Evolutionary conservation across 83 land plant species (phyloP).

Genomic region (Picea engelmannii): DNA sequence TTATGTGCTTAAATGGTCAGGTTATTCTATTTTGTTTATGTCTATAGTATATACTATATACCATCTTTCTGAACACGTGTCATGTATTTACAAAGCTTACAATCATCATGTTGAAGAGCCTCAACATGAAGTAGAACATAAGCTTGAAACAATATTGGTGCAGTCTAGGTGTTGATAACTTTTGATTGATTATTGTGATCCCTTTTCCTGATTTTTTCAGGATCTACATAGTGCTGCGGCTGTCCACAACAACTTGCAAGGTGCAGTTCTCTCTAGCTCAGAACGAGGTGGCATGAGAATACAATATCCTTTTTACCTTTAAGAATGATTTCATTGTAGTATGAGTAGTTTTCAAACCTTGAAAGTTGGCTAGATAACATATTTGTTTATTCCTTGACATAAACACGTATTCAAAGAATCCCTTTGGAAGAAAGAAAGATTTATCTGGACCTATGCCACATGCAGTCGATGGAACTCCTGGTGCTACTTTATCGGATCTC

Average conservation of each 20-base stretch:
- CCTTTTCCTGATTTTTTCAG: slow-evolving; percentile 37
- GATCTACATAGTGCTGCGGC: slow-evolving; percentile 87
- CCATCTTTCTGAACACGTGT: background rate
- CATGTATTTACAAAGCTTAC: background rate
- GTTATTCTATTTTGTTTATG: background rate
- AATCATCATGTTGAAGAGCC: background rate
- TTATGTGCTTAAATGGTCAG: background rate
- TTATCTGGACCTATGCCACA: slow-evolving; percentile 9
- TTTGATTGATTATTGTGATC: background rate
- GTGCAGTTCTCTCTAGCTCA: slow-evolving; percentile 94
- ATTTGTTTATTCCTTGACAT: slow-evolving; percentile 40
- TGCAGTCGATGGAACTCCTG: slow-evolving; percentile 31
- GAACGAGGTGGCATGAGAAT: slow-evolving; percentile 98
- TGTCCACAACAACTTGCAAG: slow-evolving; percentile 93
- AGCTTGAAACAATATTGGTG: background rate
- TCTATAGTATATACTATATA: background rate
- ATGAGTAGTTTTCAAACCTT: background rate
- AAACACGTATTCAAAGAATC: slow-evolving; percentile 88
- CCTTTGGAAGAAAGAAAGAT: slow-evolving; percentile 93
- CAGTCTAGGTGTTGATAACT: background rate
- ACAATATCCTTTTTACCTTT: slow-evolving; percentile 86
- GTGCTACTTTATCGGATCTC: slow-evolving; percentile 20
- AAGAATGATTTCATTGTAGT: background rate
- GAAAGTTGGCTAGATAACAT: background rate
- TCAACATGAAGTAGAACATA: background rate